These are phyloP conservation scores for Exophiala sp. DNA, from an alignment of 2,329 filamentous ascomycete genomes.

Conservation along the genomic window DNA sequence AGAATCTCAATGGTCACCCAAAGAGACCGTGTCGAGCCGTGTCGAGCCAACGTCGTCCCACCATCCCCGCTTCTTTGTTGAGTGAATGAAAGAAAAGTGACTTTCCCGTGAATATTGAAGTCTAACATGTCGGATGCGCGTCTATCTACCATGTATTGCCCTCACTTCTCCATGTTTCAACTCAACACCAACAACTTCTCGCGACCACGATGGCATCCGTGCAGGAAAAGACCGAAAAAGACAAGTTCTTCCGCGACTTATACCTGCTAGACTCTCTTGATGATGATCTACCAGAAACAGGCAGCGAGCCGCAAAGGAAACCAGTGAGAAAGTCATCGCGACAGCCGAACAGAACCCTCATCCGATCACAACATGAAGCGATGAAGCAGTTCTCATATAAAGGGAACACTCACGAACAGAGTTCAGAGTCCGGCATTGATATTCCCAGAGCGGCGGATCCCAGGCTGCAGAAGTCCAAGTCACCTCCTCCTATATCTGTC, in stretches of 20 bases:
- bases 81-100: constrained; percentile 3
- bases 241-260: constrained; percentile 26
- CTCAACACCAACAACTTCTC: neutral
- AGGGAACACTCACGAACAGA: neutral
- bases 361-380: neutral
- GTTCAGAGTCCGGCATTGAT: neutral
- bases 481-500: neutral
- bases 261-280: constrained; percentile 28
- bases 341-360: neutral
- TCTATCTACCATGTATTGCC: neutral
- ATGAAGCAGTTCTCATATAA: neutral
- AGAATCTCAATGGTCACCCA: constrained; percentile 1
- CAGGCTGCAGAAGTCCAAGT: neutral
- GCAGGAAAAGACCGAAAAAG: constrained; percentile 22
- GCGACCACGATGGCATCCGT: constrained; percentile 13
- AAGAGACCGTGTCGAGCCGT: constrained; percentile 1
- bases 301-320: constrained; percentile 18
- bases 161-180: neutral
- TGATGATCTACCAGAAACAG: constrained; percentile 24
- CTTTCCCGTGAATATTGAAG: neutral
- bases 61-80: constrained; percentile 14
- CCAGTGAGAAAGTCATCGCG: neutral
- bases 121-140: neutral
- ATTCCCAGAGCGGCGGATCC: neutral
- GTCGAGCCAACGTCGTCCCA: constrained; percentile 14